Percentiles rank a stretch among this genome's conserved stretches.
Conservation (phyloP, 257 asterid genomes). For the Cinchona pubescens region DNA sequence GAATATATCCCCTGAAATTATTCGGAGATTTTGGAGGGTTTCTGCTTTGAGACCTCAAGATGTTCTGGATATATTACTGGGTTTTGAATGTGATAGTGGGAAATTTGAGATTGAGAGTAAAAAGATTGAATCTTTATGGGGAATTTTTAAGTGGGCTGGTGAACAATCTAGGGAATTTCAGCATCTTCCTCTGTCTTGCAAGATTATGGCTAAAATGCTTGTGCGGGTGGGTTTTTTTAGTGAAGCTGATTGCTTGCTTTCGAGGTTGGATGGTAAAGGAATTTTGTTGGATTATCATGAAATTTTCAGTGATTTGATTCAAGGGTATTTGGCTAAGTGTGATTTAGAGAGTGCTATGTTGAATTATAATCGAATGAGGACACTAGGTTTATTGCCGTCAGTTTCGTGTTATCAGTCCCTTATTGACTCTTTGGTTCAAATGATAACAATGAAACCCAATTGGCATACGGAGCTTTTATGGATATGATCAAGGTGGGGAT, state of each 20-base stretch:
- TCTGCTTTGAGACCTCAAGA: slow-evolving; percentile 54
- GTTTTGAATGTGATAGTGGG: slow-evolving; percentile 43
- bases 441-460: slow-evolving; percentile 44
- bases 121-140: slow-evolving; percentile 73
- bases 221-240: slow-evolving; percentile 48
- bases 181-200: slow-evolving; percentile 59
- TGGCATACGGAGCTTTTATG: slow-evolving; percentile 43
- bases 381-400: slow-evolving; percentile 50
- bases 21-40: slow-evolving; percentile 77
- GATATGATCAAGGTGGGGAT: slow-evolving; percentile 50
- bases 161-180: slow-evolving; percentile 42
- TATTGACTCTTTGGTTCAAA: slow-evolving; percentile 47
- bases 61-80: slow-evolving; percentile 64
- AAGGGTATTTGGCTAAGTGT: slow-evolving; percentile 53
- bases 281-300: slow-evolving; percentile 65
- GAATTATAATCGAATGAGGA: slow-evolving; percentile 60
- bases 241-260: slow-evolving; percentile 65
- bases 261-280: slow-evolving; percentile 50
- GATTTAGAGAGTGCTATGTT: slow-evolving; percentile 57
- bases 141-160: slow-evolving; percentile 59
- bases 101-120: slow-evolving; percentile 41
- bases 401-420: slow-evolving; percentile 46
- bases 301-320: slow-evolving; percentile 63
- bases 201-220: slow-evolving; percentile 75
- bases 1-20: slow-evolving; percentile 44